Evolutionary conservation across 2,329 filamentous ascomycete species (phyloP), one percentile per base, ranked within the genome.

Genomic region (Fusarium sp.): DNA sequence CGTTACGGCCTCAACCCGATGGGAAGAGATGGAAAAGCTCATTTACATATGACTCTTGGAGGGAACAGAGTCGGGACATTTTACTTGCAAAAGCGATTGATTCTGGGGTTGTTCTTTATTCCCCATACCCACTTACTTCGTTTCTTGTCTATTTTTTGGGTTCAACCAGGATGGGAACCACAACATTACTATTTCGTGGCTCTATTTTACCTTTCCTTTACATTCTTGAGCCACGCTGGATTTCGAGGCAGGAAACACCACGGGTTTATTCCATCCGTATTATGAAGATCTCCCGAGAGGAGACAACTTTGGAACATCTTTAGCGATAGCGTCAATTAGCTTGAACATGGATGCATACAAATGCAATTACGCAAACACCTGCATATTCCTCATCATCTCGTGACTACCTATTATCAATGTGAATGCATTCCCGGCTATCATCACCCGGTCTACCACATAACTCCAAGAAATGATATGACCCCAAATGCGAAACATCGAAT

Each of bases 161-260:
- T 52, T 49, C 24, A 39, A n/a, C 40, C 14, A 46, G 21, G 36
- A 24, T 36, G 54, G 39, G 51, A 54, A 49, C 45, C 44, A 42
- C 39, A 66, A 52, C 28, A 49, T 45, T 44, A 54, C 43, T 45
- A 40, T 33, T 24, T 44, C 28, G 67, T 70, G 67, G 67, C 58
- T 64, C 43, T 43, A 28, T 40, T 64, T 70, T 53, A 43, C 31
- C 43, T 61, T 70, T 70, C 58, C 34, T 68, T 70, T 57, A 70
- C 54, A 68, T 61, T 70, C 63, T 57, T 69, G 53, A 67, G 63
- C 67, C 56, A 57, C 54, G 58, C 46, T 60, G 63, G 67, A 46
- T 50, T 46, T 47, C 52, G 39, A 57, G 61, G 51, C 42, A 58
- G 55, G 38, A 40, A 49, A 47, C 43, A 51, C 53, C 50, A 64